Evolutionary conservation across 257 asterid genomes (phyloP).

Genomic region (Vinca minor): DNA sequence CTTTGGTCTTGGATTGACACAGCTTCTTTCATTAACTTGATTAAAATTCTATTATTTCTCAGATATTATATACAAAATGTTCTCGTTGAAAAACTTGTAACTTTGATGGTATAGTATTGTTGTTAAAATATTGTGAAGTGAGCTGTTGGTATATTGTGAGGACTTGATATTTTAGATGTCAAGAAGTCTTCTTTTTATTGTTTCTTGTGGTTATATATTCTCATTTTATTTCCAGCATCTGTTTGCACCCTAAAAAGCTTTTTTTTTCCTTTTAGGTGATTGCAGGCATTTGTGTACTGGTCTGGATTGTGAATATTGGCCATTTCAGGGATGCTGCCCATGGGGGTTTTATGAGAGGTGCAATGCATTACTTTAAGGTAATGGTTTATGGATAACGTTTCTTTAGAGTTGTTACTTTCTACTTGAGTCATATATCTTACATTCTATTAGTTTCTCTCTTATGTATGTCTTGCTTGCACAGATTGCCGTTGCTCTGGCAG

Average conservation of each 20-base stretch:
- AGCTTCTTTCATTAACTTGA: neutral
- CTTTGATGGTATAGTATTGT: neutral
- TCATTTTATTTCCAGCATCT: constrained; percentile 6
- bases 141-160: neutral
- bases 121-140: neutral
- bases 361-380: constrained; percentile 98
- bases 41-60: neutral
- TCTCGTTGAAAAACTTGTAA: too few species aligned
- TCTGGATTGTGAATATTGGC: constrained; percentile 96
- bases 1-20: neutral
- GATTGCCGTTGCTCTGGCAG: constrained; percentile 99
- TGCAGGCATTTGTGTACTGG: constrained; percentile 94
- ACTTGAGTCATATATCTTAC: neutral
- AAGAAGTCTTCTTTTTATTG: neutral
- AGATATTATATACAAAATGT: too few species aligned
- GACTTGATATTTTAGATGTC: neutral
- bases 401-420: constrained; percentile 3
- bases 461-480: constrained; percentile 28
- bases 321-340: constrained; percentile 96
- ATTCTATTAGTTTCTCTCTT: neutral
- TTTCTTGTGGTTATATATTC: neutral
- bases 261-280: constrained; percentile 71
- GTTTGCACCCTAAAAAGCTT: constrained; percentile 19
- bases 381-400: constrained; percentile 6
- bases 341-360: constrained; percentile 93